Evolutionary conservation across 1,139 yeast species (phyloP).

Genomic region (Saccharomyces hybrid): DNA sequence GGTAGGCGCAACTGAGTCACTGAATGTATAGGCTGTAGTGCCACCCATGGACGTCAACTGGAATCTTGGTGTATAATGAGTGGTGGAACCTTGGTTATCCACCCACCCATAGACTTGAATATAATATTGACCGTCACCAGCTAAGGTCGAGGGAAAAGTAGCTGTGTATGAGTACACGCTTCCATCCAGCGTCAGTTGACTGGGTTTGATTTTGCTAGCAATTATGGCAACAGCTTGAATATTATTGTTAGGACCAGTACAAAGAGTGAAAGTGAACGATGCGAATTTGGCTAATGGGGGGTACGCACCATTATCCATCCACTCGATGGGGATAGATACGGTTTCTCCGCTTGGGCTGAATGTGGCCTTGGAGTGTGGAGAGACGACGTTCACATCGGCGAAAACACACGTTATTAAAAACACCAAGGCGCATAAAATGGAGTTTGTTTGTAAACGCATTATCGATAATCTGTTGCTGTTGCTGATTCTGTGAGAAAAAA

Average conservation of each 20-base stretch:
- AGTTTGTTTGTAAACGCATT: not conserved
- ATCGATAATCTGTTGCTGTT: not conserved
- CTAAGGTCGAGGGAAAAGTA: conserved; percentile 38
- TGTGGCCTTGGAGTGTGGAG: conserved; percentile 44
- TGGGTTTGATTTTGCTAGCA: conserved; percentile 25
- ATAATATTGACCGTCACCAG: conserved; percentile 59
- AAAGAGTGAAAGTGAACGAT: conserved; percentile 48
- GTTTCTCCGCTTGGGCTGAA: conserved; percentile 45
- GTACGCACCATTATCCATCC: conserved; percentile 51
- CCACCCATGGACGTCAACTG: conserved; percentile 66
- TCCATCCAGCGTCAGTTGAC: conserved; percentile 21
- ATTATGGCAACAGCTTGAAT: conserved; percentile 40
- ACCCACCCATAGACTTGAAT: conserved; percentile 54
- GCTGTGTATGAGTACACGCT: conserved; percentile 36
- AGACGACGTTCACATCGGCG: conserved; percentile 48
- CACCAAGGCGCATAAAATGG: not conserved
- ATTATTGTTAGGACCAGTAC: conserved; percentile 55
- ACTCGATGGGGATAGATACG: conserved; percentile 44
- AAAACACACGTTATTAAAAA: conserved; percentile 5
- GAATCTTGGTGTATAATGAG: conserved; percentile 67
- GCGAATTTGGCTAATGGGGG: conserved; percentile 43
- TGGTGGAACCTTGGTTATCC: conserved; percentile 41
- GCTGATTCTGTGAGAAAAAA: not conserved
- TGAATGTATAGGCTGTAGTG: conserved; percentile 21
- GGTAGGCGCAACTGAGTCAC: conserved; percentile 15